These are phyloP conservation scores for Crithidia acanthocephali DNA, from an alignment of 208 protist species.

Conservation along the genomic window DNA sequence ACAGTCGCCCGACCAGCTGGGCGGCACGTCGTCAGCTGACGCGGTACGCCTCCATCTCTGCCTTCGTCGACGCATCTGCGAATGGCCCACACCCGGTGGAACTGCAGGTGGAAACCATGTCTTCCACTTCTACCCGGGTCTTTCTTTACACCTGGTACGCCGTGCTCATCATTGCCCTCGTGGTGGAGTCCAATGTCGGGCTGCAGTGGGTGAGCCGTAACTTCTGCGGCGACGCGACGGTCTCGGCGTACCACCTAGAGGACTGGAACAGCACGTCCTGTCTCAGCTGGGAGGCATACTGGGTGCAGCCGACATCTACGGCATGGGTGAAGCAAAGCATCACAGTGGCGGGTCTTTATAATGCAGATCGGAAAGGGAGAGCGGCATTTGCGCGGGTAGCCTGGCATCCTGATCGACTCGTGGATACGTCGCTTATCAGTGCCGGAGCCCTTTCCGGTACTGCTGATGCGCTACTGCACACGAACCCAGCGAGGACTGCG, in stretches of 20 bases:
- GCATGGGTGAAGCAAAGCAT: no score
- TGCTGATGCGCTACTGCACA: no score
- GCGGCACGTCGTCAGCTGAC: not conserved
- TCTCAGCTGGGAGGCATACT: conserved; percentile 35
- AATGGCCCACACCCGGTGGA: conserved; percentile 30
- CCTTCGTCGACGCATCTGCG: not conserved
- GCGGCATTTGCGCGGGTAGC: no score
- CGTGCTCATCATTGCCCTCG: conserved; percentile 54
- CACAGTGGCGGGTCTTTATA: no score
- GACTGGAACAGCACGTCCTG: conserved; percentile 60
- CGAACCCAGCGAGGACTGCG: no score
- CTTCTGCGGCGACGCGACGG: conserved; percentile 51
- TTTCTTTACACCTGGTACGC: conserved; percentile 79
- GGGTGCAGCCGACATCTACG: conserved; percentile 7
- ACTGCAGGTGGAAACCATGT: conserved; percentile 82
- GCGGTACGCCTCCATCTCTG: not conserved
- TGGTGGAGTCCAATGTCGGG: conserved; percentile 59
- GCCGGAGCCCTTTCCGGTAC: no score
- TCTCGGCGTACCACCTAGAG: conserved; percentile 44
- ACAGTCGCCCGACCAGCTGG: not conserved
- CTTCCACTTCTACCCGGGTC: conserved; percentile 41
- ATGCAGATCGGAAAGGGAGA: no score
- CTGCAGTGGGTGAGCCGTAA: conserved; percentile 75
- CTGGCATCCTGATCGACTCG: no score
- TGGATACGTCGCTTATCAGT: no score